Base-by-base conservation (phyloP, 2,329 filamentous ascomycete genomes). In the Alternaria dauci region DNA sequence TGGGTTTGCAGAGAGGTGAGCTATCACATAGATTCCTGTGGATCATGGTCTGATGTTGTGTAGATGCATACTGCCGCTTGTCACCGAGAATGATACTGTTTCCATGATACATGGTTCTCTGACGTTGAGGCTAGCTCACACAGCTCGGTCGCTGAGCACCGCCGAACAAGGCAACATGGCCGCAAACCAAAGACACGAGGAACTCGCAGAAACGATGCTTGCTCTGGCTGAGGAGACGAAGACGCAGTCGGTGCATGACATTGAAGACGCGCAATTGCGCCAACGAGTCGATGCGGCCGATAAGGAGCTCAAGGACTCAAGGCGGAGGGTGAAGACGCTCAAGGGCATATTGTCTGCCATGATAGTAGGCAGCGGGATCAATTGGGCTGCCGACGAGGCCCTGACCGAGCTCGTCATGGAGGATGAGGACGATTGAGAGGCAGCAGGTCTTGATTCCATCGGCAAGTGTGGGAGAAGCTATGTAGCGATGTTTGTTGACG, bases 311-410 rank as follows among this genome's bases (percentile, higher is more conserved):
- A 88, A 85, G 69, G 81, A 81, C 23, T 89, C 88, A 74, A 86
- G 86, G 62, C 87, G 88, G 66, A 85, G 86, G 71, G 92, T 89
- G 88, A 87, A 88, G 71, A 88, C 90, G 20, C 86, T 94, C 77
- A 95, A 94, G 80, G 91, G 87, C 25, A 87, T 93, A 42, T 85
- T 91, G n/a, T 91, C 90, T 71, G 92, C 90, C 18, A 85, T 93
- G 56, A 86, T 96, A 47, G 91, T 88, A 5, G 92, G 91, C 3
- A 96, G 92, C 76, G 93, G 93, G 47, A 83, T 95, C 55, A 89
- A 96, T 72, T 96, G 93, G 93, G 88, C 87, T 12, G 82, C 85
- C 41, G 88, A 96, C 77, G 84, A 88, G 52, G 83, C 82, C 60
- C 80, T 96, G 62, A 83, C 86, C 59, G 86, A 87, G 52, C 83